Percentiles rank a stretch among this genome's conserved stretches.
Evolutionary conservation across 2,329 filamentous ascomycete species (phyloP).

Genomic region (Juglanconis oblonga): DNA sequence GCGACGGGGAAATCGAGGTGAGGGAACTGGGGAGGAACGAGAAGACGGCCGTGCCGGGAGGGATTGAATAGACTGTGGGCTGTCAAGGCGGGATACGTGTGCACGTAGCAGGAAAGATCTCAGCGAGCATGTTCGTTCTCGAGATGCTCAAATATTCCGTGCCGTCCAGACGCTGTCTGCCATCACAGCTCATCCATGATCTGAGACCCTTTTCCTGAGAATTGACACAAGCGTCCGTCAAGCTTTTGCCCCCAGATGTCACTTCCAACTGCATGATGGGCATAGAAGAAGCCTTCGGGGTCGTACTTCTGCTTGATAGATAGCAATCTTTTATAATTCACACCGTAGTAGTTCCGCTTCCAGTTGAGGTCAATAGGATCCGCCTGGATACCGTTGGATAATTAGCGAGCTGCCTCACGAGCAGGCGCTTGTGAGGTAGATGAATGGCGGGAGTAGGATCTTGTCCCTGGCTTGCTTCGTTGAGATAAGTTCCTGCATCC

Average conservation of each 20-base stretch:
- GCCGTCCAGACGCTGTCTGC: too few species aligned
- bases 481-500: constrained; percentile 26
- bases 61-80: neutral
- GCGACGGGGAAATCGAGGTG: constrained; percentile 25
- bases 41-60: constrained; percentile 26
- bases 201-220: neutral
- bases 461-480: constrained; percentile 19
- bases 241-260: constrained; percentile 10
- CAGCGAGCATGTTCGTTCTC: too few species aligned
- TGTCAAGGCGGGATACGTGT: too few species aligned
- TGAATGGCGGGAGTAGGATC: too few species aligned
- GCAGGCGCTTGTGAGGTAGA: too few species aligned
- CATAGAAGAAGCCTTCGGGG: constrained; percentile 20
- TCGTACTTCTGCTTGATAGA: constrained; percentile 24
- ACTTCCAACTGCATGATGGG: constrained; percentile 16
- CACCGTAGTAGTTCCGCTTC: constrained; percentile 23
- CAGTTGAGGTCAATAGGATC: constrained; percentile 9
- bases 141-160: too few species aligned
- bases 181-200: too few species aligned
- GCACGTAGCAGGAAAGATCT: too few species aligned
- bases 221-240: neutral
- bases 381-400: neutral
- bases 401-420: too few species aligned
- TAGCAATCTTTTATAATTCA: constrained; percentile 20
- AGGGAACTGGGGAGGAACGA: constrained; percentile 25